These are phyloP conservation scores for Phialemonium atrogriseum DNA, from an alignment of 2,329 filamentous ascomycete species.

Conservation along the genomic window DNA sequence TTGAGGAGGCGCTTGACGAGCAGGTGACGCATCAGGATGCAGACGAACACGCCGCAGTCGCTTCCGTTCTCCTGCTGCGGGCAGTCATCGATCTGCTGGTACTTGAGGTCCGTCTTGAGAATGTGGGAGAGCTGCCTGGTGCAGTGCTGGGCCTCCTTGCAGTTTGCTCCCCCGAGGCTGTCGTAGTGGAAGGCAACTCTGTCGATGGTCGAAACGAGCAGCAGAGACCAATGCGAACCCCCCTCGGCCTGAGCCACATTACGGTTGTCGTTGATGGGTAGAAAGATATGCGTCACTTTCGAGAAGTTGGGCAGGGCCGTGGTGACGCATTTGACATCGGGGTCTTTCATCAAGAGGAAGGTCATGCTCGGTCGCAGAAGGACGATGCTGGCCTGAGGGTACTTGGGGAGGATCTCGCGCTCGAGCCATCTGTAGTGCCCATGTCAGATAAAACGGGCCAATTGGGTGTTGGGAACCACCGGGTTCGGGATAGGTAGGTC, in stretches of 20 bases:
- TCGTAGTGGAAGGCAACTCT: conserved; percentile 96
- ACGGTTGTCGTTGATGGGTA: conserved; percentile 85
- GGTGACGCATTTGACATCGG: conserved; percentile 44
- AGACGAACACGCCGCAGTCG: conserved; percentile 95
- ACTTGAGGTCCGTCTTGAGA: conserved; percentile 59
- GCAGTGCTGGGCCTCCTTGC: conserved; percentile 61
- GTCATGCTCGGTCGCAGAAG: conserved; percentile 90
- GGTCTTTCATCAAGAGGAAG: conserved; percentile 77
- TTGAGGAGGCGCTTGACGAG: conserved; percentile 74
- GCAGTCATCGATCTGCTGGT: conserved; percentile 74
- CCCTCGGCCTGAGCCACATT: conserved; percentile 74
- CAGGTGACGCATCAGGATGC: conserved; percentile 90
- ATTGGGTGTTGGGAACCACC: no score
- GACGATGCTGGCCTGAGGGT: conserved; percentile 76
- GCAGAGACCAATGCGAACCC: conserved; percentile 88
- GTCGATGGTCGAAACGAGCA: conserved; percentile 83
- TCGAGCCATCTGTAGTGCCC: conserved; percentile 61
- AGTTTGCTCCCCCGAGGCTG: conserved; percentile 69
- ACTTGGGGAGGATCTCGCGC: conserved; percentile 73
- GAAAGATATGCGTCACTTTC: conserved; percentile 82
- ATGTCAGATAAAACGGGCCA: conserved; percentile 2
- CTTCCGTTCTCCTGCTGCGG: conserved; percentile 88
- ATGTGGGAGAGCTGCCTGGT: conserved; percentile 62
- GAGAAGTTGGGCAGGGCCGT: conserved; percentile 74
- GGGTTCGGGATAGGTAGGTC: no score